These are phyloP conservation scores for Diplodia corticola DNA, from an alignment of 2,329 filamentous ascomycete species.

Conservation along the genomic window DNA sequence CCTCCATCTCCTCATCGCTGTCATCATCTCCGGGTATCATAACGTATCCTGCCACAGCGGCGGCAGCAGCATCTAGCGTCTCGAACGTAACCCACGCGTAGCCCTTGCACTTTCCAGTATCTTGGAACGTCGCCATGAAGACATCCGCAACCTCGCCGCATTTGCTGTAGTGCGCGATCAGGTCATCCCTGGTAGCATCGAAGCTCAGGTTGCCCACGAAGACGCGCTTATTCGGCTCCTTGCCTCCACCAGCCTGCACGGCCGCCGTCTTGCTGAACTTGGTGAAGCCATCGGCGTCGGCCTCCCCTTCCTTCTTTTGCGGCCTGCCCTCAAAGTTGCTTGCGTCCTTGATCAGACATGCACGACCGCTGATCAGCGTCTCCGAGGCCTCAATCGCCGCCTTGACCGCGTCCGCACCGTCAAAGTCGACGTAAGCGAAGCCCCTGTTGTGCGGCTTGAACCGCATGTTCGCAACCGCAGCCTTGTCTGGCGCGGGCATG, in stretches of 20 bases:
- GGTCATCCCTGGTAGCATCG: conserved; percentile 67
- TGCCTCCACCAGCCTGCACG: conserved; percentile 35
- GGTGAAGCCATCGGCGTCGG: conserved; percentile 36
- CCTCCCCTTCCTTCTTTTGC: conserved; percentile 56
- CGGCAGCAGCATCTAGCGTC: conserved; percentile 70
- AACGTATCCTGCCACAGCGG: conserved; percentile 79
- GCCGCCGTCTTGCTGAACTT: conserved; percentile 22
- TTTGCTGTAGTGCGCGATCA: conserved; percentile 77
- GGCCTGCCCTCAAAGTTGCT: conserved; percentile 90
- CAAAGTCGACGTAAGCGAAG: conserved; percentile 95
- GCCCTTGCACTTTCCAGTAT: conserved; percentile 96
- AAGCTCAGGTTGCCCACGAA: conserved; percentile 69
- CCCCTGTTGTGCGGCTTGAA: conserved; percentile 74
- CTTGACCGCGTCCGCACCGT: conserved; percentile 65
- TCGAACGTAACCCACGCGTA: conserved; percentile 94
- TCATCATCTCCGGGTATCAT: conserved; percentile 67
- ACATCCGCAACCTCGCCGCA: conserved; percentile 82
- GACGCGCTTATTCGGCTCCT: conserved; percentile 73
- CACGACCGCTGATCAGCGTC: conserved; percentile 71
- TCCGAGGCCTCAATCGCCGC: conserved; percentile 87
- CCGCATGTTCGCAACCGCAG: conserved; percentile 41
- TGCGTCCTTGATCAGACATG: conserved; percentile 89
- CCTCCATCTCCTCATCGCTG: conserved; percentile 46
- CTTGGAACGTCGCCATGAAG: conserved; percentile 93
- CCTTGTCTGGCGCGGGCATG: conserved; percentile 60